phyloP scores from a whole-genome alignment of 2,329 filamentous ascomycete genomes.

The Aspergillus melleus region DNA sequence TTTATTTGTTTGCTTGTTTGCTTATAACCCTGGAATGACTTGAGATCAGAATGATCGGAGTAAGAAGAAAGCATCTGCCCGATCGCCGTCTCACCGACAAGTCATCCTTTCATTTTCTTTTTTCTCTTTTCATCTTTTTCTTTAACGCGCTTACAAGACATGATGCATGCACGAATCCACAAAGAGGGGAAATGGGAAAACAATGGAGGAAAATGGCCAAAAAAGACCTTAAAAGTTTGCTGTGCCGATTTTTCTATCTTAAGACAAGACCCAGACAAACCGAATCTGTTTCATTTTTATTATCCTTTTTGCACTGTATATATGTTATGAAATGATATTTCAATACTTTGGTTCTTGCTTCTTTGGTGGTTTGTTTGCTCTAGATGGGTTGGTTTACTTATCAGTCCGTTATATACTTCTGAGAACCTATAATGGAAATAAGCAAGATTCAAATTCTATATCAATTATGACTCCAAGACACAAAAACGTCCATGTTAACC shows the following conservation, averaged over 20 bases:
- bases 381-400: too few species aligned
- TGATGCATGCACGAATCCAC: constrained; percentile 14
- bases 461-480: not conserved
- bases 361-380: too few species aligned
- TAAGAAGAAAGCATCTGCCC: not conserved
- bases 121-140: constrained; percentile 14
- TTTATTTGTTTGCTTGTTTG: not conserved
- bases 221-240: constrained; percentile 4
- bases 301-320: not conserved
- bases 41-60: not conserved
- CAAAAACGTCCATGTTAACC: too few species aligned
- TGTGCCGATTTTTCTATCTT: constrained; percentile 1
- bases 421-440: not conserved
- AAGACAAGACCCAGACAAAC: not conserved
- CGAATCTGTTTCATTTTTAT: not conserved
- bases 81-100: not conserved
- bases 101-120: constrained; percentile 14
- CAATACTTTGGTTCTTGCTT: not conserved
- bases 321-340: not conserved
- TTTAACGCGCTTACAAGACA: constrained; percentile 9
- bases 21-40: not conserved
- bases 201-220: constrained; percentile 1
- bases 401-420: not conserved
- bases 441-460: not conserved
- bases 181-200: constrained; percentile 6